Evolutionary conservation across 2,329 filamentous ascomycete species (phyloP).

Genomic region (Fusarium pseudocircinatum): DNA sequence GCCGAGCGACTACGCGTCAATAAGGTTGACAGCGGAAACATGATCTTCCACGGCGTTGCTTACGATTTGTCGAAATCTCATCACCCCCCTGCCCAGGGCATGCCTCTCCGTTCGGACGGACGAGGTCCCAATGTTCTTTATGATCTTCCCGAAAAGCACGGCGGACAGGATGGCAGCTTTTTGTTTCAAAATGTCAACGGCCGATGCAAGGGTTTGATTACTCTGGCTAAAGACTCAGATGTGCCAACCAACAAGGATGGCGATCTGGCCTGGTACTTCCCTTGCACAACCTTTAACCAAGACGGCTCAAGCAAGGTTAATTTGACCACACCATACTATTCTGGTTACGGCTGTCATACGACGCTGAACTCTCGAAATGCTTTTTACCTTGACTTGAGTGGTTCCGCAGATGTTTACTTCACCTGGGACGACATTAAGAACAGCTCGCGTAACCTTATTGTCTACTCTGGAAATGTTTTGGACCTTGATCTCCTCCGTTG

Average conservation of each 20-base stretch:
- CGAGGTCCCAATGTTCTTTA: conserved; percentile 81
- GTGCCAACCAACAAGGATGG: conserved; percentile 79
- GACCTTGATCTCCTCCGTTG: conserved; percentile 89
- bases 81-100: conserved; percentile 83
- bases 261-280: conserved; percentile 95
- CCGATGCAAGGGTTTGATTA: conserved; percentile 92
- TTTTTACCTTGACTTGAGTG: conserved; percentile 76
- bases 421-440: conserved; percentile 96
- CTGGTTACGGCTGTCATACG: conserved; percentile 91
- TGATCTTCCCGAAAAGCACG: conserved; percentile 82
- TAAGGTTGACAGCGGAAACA: conserved; percentile 81
- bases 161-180: conserved; percentile 94
- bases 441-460: conserved; percentile 85
- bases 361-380: conserved; percentile 70
- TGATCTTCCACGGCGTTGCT: conserved; percentile 95
- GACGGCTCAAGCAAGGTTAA: conserved; percentile 88
- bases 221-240: conserved; percentile 72
- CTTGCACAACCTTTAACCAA: conserved; percentile 90
- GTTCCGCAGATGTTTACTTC: conserved; percentile 89
- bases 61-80: conserved; percentile 82
- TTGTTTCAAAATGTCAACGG: conserved; percentile 99
- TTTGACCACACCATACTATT: conserved; percentile 76
- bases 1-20: conserved; percentile 82
- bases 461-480: conserved; percentile 93
- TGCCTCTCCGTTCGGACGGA: conserved; percentile 64